Conservation (phyloP, 1,284 basidiomycete species). For the Athelia sp. region DNA sequence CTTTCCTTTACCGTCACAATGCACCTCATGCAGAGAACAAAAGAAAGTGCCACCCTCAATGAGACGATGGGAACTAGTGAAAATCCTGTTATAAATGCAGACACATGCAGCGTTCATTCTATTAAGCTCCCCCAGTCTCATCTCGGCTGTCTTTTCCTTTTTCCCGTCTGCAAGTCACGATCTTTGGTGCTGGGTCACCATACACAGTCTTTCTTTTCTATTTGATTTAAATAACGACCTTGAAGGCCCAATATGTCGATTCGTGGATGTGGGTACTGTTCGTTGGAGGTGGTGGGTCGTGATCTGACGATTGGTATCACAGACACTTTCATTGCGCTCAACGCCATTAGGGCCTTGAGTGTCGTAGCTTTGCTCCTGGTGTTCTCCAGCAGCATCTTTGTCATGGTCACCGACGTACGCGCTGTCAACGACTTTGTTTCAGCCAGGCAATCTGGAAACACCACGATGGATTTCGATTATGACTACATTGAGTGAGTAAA, state of each 20-base stretch:
- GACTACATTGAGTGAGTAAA: constrained; percentile 70
- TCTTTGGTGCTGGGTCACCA: background rate
- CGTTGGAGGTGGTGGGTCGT: background rate
- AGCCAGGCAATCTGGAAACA: constrained; percentile 26
- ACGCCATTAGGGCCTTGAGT: constrained; percentile 71
- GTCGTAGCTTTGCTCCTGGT: constrained; percentile 73
- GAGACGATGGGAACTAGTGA: background rate
- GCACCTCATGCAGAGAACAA: constrained; percentile 1
- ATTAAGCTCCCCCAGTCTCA: background rate
- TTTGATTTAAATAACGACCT: background rate
- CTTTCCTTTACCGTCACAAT: background rate
- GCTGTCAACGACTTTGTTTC: constrained; percentile 63
- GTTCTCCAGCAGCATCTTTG: constrained; percentile 73
- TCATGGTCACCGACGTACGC: constrained; percentile 76
- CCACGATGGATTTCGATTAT: constrained; percentile 37
- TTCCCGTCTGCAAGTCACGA: constrained; percentile 1
- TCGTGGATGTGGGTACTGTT: background rate
- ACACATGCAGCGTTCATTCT: background rate
- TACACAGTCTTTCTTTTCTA: background rate
- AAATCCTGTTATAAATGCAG: background rate
- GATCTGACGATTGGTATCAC: background rate
- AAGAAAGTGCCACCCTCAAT: background rate
- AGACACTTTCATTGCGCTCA: constrained; percentile 77
- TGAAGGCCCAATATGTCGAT: background rate
- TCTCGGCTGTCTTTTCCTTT: background rate